Conservation (phyloP, 148 eudicot genomes). For the Tetragonia tetragonoides region DNA sequence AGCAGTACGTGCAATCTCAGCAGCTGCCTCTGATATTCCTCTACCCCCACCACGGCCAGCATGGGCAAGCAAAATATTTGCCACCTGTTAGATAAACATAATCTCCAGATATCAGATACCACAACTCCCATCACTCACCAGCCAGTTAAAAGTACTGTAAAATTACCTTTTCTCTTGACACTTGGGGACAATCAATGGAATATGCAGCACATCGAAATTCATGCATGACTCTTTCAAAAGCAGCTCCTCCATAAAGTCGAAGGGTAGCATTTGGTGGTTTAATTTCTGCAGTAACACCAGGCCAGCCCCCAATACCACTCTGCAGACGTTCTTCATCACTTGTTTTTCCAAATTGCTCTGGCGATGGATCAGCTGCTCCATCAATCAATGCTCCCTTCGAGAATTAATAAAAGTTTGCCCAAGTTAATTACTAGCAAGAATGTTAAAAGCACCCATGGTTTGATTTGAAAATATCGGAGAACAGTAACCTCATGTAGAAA, state of each 20-base stretch:
- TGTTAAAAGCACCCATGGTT: background rate
- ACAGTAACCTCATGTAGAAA: background rate
- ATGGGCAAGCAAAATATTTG: constrained; percentile 94
- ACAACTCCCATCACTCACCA: background rate
- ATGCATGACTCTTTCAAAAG: constrained; percentile 96
- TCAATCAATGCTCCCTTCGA: constrained; percentile 78
- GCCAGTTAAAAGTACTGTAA: background rate
- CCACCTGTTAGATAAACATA: constrained; percentile 53
- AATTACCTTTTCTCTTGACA: constrained; percentile 89
- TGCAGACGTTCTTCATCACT: constrained; percentile 80
- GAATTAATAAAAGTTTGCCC: constrained; percentile 5
- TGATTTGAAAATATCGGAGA: background rate
- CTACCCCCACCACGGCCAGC: constrained; percentile 91
- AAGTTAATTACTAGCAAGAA: background rate
- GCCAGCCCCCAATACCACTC: constrained; percentile 96
- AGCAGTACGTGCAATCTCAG: constrained; percentile 98
- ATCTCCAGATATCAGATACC: constrained; percentile 11
- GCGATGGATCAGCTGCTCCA: constrained; percentile 96
- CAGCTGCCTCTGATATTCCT: constrained; percentile 91
- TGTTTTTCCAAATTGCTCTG: constrained; percentile 98
- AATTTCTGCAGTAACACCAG: constrained; percentile 63
- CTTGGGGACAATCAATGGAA: constrained; percentile 88
- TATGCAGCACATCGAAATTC: constrained; percentile 96
- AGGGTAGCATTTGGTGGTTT: constrained; percentile 89
- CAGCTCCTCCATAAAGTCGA: constrained; percentile 95